phyloP scores from a whole-genome alignment of 2,329 filamentous ascomycete species.

The Periglandula ipomoeae region DNA sequence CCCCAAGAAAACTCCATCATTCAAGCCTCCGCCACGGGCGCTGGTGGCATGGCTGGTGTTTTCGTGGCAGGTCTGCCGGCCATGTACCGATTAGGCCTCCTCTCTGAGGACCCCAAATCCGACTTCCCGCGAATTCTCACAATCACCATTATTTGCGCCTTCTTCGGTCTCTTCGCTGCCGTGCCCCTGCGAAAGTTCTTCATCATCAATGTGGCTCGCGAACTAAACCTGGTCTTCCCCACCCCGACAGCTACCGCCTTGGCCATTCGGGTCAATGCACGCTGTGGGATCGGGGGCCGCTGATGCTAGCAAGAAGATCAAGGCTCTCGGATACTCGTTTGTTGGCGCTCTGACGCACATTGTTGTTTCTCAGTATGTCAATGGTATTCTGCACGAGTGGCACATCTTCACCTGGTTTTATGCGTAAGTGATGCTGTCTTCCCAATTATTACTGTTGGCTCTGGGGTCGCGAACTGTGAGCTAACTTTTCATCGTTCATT shows the following conservation, averaged over 20 bases:
- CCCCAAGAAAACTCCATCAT: conserved; percentile 55
- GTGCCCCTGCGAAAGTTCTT: conserved; percentile 59
- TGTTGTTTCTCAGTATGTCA: conserved; percentile 48
- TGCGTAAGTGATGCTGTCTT: no score
- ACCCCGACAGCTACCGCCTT: conserved; percentile 50
- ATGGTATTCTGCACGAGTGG: conserved; percentile 52
- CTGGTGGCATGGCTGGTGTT: conserved; percentile 46
- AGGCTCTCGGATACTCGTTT: conserved; percentile 43
- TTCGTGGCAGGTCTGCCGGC: conserved; percentile 53
- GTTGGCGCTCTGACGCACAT: conserved; percentile 39
- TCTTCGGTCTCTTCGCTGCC: conserved; percentile 56
- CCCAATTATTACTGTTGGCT: no score
- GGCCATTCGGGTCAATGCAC: conserved; percentile 56
- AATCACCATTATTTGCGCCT: conserved; percentile 51
- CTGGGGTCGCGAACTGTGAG: no score
- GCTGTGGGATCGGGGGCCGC: conserved; percentile 39
- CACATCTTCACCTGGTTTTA: conserved; percentile 44
- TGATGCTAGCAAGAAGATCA: conserved; percentile 48
- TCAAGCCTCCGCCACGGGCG: conserved; percentile 49
- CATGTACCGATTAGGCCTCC: conserved; percentile 45
- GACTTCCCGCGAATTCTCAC: conserved; percentile 51
- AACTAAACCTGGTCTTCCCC: conserved; percentile 51
- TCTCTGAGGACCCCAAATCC: conserved; percentile 37
- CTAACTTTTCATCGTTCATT: background rate
- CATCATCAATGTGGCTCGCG: conserved; percentile 54